Percentiles rank a stretch among this genome's conserved stretches.
phyloP scores from a whole-genome alignment of 140 eudicot species.

The Bidens hawaiensis region DNA sequence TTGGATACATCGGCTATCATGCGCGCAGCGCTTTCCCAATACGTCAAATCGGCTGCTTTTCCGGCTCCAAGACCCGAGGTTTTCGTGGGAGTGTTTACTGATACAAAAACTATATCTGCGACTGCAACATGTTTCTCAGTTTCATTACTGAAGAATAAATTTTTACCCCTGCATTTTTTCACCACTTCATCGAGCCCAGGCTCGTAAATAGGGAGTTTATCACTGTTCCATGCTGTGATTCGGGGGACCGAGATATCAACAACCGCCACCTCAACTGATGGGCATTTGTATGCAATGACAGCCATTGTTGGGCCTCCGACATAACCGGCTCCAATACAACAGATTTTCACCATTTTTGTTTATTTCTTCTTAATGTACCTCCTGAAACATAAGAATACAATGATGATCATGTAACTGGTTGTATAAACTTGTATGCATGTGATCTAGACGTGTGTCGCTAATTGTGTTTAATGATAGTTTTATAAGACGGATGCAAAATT shows the following conservation, averaged over 20 bases:
- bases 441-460: no score
- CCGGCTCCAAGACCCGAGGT: constrained; percentile 50
- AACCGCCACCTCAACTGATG: constrained; percentile 38
- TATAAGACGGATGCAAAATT: not conserved
- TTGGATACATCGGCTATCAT: constrained; percentile 55
- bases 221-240: constrained; percentile 53
- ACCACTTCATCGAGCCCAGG: constrained; percentile 52
- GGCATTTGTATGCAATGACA: constrained; percentile 51
- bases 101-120: constrained; percentile 52
- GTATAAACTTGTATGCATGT: not conserved
- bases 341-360: constrained; percentile 9
- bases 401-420: not conserved
- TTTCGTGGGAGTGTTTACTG: constrained; percentile 48
- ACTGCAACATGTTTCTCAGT: constrained; percentile 41
- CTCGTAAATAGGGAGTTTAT: constrained; percentile 48
- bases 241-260: constrained; percentile 42
- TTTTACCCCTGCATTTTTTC: constrained; percentile 49
- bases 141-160: constrained; percentile 46
- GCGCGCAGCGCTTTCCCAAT: constrained; percentile 59
- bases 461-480: not conserved
- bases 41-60: constrained; percentile 48
- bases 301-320: constrained; percentile 34
- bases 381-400: not conserved
- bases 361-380: not conserved
- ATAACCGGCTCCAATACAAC: constrained; percentile 7